A percentile compares a stretch with the other conserved stretches of the same genome.
Conservation (phyloP, 2,329 filamentous ascomycete genomes). For the Aspergillus awamori region DNA sequence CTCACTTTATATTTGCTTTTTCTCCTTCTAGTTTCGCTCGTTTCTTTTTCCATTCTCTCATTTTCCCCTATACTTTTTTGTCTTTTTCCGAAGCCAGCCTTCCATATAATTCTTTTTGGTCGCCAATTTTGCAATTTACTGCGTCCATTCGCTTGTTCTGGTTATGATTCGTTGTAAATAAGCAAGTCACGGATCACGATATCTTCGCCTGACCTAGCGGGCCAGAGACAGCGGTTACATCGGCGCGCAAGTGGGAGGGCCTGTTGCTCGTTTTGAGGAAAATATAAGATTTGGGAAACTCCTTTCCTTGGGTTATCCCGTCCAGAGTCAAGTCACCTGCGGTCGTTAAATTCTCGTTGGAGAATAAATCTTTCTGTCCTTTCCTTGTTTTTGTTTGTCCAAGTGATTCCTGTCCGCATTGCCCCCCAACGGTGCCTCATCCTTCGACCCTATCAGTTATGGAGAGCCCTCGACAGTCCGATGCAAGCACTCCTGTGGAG, state of each 20-base stretch:
- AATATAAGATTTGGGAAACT: constrained; percentile 28
- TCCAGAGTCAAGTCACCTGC: constrained; percentile 11
- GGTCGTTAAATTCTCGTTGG: constrained; percentile 8
- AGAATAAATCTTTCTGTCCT: constrained; percentile 12
- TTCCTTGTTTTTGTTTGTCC: constrained; percentile 17
- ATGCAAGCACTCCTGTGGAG: constrained; percentile 36
- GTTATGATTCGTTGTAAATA: constrained; percentile 25
- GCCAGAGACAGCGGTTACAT: constrained; percentile 26
- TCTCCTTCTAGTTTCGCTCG: not conserved
- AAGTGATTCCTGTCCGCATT: constrained; percentile 14
- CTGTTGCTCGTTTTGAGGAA: constrained; percentile 13
- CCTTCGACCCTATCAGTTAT: constrained; percentile 24
- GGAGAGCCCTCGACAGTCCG: constrained; percentile 34
- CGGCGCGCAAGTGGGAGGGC: constrained; percentile 17
- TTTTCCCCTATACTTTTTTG: constrained; percentile 11
- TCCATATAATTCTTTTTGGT: not conserved
- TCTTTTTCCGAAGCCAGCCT: not conserved
- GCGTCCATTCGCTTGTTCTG: constrained; percentile 21
- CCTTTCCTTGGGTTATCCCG: constrained; percentile 17
- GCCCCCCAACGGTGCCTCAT: constrained; percentile 14
- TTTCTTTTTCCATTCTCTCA: constrained; percentile 4
- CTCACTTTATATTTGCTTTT: constrained; percentile 12
- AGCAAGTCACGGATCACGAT: constrained; percentile 23
- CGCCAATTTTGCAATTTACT: constrained; percentile 15
- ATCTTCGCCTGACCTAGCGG: constrained; percentile 25